Base-by-base conservation (phyloP, 2,329 filamentous ascomycete species). In the Talaromyces sp. region DNA sequence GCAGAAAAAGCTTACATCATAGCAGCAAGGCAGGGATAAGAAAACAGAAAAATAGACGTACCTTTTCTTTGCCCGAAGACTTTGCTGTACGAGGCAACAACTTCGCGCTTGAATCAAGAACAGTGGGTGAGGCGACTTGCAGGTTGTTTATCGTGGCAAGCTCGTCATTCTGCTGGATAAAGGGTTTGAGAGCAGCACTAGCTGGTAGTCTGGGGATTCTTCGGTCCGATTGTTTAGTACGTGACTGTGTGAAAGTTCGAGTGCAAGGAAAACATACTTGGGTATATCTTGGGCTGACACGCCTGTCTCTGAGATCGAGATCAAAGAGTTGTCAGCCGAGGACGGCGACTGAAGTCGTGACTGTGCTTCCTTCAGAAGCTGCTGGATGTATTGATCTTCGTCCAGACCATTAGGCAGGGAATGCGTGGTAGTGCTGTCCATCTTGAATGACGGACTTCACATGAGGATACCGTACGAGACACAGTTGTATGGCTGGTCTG, bases 1-100 rank as follows among this genome's bases (percentile, higher is more conserved):
- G 79, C 78, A 86, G 89, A 86, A 86, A 87, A 83, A 84, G 83
- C 84, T 90, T 90, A 93, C 90, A 87, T 94, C 91, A 92, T 87
- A 77, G 80, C 80, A 79, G 73, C 37, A 63, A 37, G 73, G 66
- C 58, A 58, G 45, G 19, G 67, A 41, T 67, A 66, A 62, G 67
- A 37, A 73, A 33, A 3, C n/a, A 4, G 54, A 7, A 37, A 39
- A 59, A 24, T 8, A 19, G 9, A 59, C 61, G 59, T 64, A 59
- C 61, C 50, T 63, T 57, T 50, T 56, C 33, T 27, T 60, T 65
- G 22, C 14, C 19, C 19, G 58, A 14, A 19, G 33, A n/a, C n/a
- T 61, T 56, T 24, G 31, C n/a, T 24, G 16, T 41, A 65, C 22
- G 50, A 65, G 50, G 41, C n/a, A 52, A 19, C 19, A 50, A 13